Base-by-base conservation (phyloP, 164 flowering plant species). In the Piper longum region DNA sequence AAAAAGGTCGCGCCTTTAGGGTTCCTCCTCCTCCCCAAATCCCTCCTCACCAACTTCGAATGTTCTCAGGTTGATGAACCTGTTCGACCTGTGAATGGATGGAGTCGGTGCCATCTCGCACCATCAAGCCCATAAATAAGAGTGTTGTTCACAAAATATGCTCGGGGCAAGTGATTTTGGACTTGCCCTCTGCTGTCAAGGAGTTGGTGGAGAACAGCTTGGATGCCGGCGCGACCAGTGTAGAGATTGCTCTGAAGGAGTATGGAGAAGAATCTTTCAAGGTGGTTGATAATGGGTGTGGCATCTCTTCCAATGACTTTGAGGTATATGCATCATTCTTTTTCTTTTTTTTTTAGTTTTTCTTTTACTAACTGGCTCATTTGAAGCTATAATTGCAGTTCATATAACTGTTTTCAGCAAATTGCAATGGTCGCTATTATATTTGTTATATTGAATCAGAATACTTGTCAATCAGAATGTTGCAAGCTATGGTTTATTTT, bases 201-300 rank as follows among this genome's bases (percentile, higher is more conserved):
- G 99, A 93, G 75, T 73, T 90, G 58, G 92, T 93, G n/a, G 99
- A 93, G 81, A 93, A 93, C 81, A 93, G 99, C 84, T 75, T 93
- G 72, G 99, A 93, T 69, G 97, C 99, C 16, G 92, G 95, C n/a
- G 91, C 99, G 2, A 86, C 83, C 63, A 75, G 83, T 77, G 76
- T 93, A 59, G 99, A 90, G 64, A 78, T 93, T 61, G 66, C 80
- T 8, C 69, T 93, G 72, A 85, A 83, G 62, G 92, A 87, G 12
- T 80, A 87, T 36, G 96, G 99, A 2, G 76, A 76, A 61, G 93
- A 88, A 42, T 87, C 75, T 51, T 84, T 93, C 71, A 91, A 88
- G 79, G 97, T 93, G 69, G 66, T 81, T 18, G 97, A 93, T 61
- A 90, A 90, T 66, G 97, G 97, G 36, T 88, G 77, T 67, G 99